These are phyloP conservation scores for Ustilago xerochloae DNA, from an alignment of 1,284 basidiomycete genomes.

Conservation along the genomic window DNA sequence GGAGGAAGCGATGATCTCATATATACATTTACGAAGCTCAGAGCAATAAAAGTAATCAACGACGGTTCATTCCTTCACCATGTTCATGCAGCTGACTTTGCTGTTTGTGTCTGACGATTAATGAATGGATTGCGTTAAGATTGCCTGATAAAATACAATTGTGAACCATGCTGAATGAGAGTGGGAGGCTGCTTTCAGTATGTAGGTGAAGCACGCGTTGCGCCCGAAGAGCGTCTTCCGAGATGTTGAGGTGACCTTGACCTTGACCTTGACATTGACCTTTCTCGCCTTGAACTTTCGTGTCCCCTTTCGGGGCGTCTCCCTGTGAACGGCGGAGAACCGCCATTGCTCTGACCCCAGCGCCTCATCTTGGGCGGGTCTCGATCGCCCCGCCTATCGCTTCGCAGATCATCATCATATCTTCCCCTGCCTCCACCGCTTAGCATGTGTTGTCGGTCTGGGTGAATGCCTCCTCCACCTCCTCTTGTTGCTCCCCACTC, in stretches of 20 bases:
- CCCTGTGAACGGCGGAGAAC: neutral
- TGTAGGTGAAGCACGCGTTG: conserved; percentile 18
- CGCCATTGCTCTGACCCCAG: conserved; percentile 9
- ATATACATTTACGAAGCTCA: too few species aligned
- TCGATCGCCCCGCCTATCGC: neutral
- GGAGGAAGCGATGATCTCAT: conserved; percentile 29
- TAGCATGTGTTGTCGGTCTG: conserved; percentile 11
- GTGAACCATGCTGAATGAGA: neutral
- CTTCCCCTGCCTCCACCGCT: neutral
- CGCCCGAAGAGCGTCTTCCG: conserved; percentile 8
- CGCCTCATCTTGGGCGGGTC: conserved; percentile 3
- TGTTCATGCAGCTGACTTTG: neutral
- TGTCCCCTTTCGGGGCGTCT: neutral
- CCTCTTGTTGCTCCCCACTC: neutral
- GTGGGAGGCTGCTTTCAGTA: conserved; percentile 6
- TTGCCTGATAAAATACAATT: neutral
- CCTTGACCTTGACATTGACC: conserved; percentile 7
- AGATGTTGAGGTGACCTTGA: conserved; percentile 8
- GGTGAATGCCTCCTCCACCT: conserved; percentile 1
- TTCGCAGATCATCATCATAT: neutral
- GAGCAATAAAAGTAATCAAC: neutral
- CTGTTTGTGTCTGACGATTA: neutral
- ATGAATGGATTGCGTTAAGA: too few species aligned
- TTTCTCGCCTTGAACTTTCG: neutral
- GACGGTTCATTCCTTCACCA: neutral